A percentile compares a stretch with the other conserved stretches of the same genome.
Conservation (phyloP, 257 asterid species). For the Solanum pinnatisectum region DNA sequence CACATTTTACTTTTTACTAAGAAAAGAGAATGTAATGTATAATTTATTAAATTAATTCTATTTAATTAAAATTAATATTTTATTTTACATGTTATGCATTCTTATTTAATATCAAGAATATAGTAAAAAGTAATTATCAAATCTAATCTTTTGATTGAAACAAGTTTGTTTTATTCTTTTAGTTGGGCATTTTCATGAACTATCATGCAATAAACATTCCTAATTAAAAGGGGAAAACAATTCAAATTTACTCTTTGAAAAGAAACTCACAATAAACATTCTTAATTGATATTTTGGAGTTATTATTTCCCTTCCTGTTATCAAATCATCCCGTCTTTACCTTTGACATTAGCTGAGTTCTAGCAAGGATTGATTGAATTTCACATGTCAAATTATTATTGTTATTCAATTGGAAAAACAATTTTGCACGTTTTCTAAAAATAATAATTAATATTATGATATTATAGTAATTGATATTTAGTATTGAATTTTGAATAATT, state of each 20-base stretch:
- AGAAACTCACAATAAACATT: neutral
- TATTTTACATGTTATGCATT: no score
- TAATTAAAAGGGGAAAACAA: neutral
- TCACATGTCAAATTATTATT: neutral
- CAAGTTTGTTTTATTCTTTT: neutral
- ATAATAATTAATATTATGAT: no score
- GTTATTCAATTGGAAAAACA: neutral
- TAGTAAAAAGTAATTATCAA: no score
- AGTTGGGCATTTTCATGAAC: neutral
- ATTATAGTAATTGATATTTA: no score
- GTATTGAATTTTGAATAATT: neutral
- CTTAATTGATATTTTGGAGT: neutral
- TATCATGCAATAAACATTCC: neutral
- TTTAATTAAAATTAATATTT: no score
- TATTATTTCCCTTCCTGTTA: neutral
- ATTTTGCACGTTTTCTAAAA: no score
- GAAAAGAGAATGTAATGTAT: no score
- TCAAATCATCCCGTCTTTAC: neutral
- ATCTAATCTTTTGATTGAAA: neutral
- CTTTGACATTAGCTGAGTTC: neutral
- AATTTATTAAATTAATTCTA: no score
- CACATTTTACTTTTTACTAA: no score
- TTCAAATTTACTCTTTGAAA: neutral
- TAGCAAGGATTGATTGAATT: neutral
- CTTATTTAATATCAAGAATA: no score